Evolutionary conservation across 352 stramenopile genomes (phyloP), one percentile per base, ranked within the genome.

Genomic region (Albugo laibachii): DNA sequence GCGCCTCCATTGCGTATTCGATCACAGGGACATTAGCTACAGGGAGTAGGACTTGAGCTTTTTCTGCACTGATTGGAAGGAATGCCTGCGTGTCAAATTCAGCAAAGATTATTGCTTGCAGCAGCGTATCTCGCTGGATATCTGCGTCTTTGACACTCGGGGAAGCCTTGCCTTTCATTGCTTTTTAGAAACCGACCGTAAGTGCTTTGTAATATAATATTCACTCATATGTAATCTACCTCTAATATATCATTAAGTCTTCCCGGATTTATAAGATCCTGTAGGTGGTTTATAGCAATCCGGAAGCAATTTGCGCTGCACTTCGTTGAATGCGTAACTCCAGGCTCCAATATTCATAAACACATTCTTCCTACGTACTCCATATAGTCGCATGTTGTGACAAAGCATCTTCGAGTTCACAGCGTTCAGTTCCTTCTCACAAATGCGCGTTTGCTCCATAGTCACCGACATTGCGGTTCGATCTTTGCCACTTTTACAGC

Each of bases 401-500:
- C 66, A 79, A 10, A 88, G 48, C 16, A 61, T 56, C 48, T 70
- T 62, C 34, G 58, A 59, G 47, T 83, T 68, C 6, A 69, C 65
- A 1, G 73, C 67, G 19, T 75, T 61, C 1, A 88, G 54, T 46
- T 79, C 69, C 13, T 59, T 60, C n/a, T 59, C 74, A 41, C 71
- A 66, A 24, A 86, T 58, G 19, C 76, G 65, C 14, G 69, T 65
- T 47, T 97, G 80, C 58, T 97, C 94, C 34, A 96, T 76, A 21
- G 92, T 97, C 20, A 97, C 80, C 38, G 93, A 94, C 93, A 98
- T 98, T 16, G 88, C 92, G 21, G 93, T 98, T 43, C 93, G 80
- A 63, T 98, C 92, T 59, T 98, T 98, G n/a, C 92, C 92, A 54
- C 72, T 94, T 61, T 98, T 98, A 62, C 93, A 98, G 69, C 95